Base-by-base conservation (phyloP, 192 early-diverging fungal species). In the Diversispora epigaea region DNA sequence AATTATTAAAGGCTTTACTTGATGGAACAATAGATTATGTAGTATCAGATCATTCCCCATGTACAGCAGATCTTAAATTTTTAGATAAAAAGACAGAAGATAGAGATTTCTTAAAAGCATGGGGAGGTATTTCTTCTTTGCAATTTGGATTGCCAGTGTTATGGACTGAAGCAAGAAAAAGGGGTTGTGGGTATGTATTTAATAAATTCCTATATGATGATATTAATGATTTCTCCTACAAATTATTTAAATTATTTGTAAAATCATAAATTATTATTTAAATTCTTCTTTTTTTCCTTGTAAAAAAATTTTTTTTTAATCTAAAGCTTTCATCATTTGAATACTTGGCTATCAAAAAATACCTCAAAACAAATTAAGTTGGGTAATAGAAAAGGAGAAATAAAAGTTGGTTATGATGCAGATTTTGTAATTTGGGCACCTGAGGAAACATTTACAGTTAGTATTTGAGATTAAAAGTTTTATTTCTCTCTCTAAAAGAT, bases 21-120 rank as follows among this genome's bases (percentile, higher is more conserved):
- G 91, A 92, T 74, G 91, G 92, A 43, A 86, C 87, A 40, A 94
- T 94, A 70, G 92, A 93, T 76, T 89, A 91, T 81, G 87, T 94
- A 5, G 92, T 94, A 64, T 91, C 90, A 32, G 92, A 94, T 70
- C 92, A 94, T 75, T 94, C 92, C 25, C 92, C 92, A 19, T 92
- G 91, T 79, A 91, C 89, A 4, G 90, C 89, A 19, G 89, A 93
- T 39, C 81, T 94, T 49, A 94, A 94, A 84, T 77, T 84, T 61
- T 81, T 85, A 64, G 88, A 91, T 68, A 41, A 64, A 44, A 64
- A 19, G 10, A 17, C 40, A 19, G 62, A 71, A 41, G 82, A 78
- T 50, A 91, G 91, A 76, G 90, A 94, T 80, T 94, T 94, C 80
- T 79, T 89, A 60, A 84, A 86, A 54, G 91, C 92, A 40, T 94